These are phyloP conservation scores for Botrytis fabae DNA, from an alignment of 2,329 filamentous ascomycete genomes.

Conservation along the genomic window DNA sequence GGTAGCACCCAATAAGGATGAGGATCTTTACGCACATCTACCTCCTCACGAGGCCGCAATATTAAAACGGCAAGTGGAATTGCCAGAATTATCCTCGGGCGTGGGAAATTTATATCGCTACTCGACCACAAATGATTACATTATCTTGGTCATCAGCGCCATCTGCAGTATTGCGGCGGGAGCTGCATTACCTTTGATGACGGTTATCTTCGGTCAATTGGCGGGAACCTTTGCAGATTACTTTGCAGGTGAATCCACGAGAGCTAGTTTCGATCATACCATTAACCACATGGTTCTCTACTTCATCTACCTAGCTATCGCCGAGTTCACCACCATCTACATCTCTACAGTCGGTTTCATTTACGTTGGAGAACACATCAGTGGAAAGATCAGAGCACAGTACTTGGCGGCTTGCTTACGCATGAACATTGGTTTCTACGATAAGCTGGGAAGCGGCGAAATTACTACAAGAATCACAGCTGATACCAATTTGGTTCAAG, in stretches of 20 bases:
- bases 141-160: constrained; percentile 52
- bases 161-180: constrained; percentile 59
- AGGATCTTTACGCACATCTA: constrained; percentile 62
- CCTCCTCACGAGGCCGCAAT: constrained; percentile 65
- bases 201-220: constrained; percentile 73
- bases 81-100: constrained; percentile 63
- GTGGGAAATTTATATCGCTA: constrained; percentile 60
- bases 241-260: constrained; percentile 52
- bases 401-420: constrained; percentile 83
- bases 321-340: constrained; percentile 75
- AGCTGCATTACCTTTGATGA: constrained; percentile 57
- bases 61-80: constrained; percentile 66
- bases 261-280: constrained; percentile 58
- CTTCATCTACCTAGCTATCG: constrained; percentile 82
- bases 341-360: constrained; percentile 86
- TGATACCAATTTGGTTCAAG: constrained; percentile 90
- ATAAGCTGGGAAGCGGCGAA: constrained; percentile 89
- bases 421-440: constrained; percentile 91
- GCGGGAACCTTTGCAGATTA: constrained; percentile 66
- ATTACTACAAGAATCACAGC: constrained; percentile 93
- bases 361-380: constrained; percentile 78
- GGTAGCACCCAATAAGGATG: constrained; percentile 39
- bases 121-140: constrained; percentile 52
- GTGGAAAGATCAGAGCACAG: constrained; percentile 74
- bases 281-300: constrained; percentile 71